These are phyloP conservation scores for Boletellus dicymbophilus DNA, from an alignment of 1,284 basidiomycete genomes.

Conservation along the genomic window DNA sequence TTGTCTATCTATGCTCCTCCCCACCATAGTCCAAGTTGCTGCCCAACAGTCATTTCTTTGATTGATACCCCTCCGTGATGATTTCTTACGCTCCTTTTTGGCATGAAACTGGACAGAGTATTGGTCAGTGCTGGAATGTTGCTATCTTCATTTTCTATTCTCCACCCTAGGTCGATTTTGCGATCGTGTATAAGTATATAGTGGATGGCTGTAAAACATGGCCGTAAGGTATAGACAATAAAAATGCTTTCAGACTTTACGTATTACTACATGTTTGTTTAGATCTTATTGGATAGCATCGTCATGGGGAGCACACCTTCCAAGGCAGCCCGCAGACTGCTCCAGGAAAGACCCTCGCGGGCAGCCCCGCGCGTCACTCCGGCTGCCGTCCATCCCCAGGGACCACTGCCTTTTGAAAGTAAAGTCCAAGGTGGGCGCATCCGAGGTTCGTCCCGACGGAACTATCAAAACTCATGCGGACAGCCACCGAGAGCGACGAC, in stretches of 20 bases:
- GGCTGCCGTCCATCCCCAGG: slow-evolving; percentile 12
- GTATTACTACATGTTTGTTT: no score
- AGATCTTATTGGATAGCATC: no score
- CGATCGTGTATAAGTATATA: slow-evolving; percentile 42
- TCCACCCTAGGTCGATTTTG: slow-evolving; percentile 32
- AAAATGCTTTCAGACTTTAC: slow-evolving; percentile 14
- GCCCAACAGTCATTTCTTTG: slow-evolving; percentile 24
- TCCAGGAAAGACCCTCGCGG: slow-evolving; percentile 54
- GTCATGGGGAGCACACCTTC: slow-evolving; percentile 79
- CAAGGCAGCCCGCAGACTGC: slow-evolving; percentile 66
- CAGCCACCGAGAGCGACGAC: slow-evolving; percentile 70
- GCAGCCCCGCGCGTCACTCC: slow-evolving; percentile 48
- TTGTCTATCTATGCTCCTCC: slow-evolving; percentile 34
- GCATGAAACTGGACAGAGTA: slow-evolving; percentile 27
- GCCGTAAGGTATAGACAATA: slow-evolving; percentile 40
- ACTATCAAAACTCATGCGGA: neutral
- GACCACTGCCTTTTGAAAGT: slow-evolving; percentile 49
- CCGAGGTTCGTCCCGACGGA: neutral
- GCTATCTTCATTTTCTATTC: slow-evolving; percentile 33
- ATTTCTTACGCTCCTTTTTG: slow-evolving; percentile 29
- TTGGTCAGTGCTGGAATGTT: slow-evolving; percentile 38
- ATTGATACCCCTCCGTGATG: slow-evolving; percentile 31
- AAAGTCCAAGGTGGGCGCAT: slow-evolving; percentile 48
- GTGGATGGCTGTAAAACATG: slow-evolving; percentile 42
- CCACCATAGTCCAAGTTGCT: slow-evolving; percentile 27